Evolutionary conservation across 371 early-diverging fungal genomes (phyloP).

Genomic region (Haplosporangium sp.): DNA sequence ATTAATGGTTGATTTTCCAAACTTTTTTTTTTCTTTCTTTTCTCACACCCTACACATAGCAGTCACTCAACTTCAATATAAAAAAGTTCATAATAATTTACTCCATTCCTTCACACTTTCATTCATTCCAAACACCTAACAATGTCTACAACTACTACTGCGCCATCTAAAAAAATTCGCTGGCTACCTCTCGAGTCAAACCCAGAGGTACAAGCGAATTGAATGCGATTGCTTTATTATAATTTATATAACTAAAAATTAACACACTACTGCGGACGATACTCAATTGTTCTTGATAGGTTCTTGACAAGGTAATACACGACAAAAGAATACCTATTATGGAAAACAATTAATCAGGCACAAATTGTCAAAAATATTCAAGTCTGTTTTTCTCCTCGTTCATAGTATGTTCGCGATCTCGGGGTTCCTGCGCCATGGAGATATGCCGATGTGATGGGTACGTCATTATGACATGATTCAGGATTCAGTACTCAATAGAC

Average conservation of each 20-base stretch:
- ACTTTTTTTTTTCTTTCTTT: conserved; percentile 1
- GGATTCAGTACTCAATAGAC: not conserved
- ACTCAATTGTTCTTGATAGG: conserved; percentile 50
- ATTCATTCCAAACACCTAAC: not conserved
- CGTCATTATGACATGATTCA: not conserved
- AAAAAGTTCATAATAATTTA: too few species aligned
- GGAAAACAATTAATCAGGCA: too few species aligned
- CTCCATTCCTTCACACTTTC: not conserved
- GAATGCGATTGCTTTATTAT: not conserved
- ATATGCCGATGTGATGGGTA: conserved; percentile 75
- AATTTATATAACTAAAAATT: not conserved
- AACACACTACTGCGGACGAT: conserved; percentile 9
- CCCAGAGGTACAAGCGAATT: conserved; percentile 70
- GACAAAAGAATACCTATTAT: not conserved
- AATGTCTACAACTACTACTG: conserved; percentile 15
- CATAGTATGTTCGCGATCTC: conserved; percentile 65
- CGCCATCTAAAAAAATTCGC: conserved; percentile 48
- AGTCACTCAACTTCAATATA: not conserved
- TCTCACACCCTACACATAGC: not conserved
- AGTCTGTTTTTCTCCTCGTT: not conserved
- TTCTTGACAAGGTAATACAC: conserved; percentile 71
- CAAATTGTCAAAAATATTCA: not conserved
- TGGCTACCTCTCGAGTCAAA: conserved; percentile 91
- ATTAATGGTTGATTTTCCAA: not conserved
- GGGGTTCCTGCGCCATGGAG: conserved; percentile 66